Percentiles rank a stretch among this genome's conserved stretches.
Conservation (phyloP, 108 stramenopile species). For the Craspedostauros australis region DNA sequence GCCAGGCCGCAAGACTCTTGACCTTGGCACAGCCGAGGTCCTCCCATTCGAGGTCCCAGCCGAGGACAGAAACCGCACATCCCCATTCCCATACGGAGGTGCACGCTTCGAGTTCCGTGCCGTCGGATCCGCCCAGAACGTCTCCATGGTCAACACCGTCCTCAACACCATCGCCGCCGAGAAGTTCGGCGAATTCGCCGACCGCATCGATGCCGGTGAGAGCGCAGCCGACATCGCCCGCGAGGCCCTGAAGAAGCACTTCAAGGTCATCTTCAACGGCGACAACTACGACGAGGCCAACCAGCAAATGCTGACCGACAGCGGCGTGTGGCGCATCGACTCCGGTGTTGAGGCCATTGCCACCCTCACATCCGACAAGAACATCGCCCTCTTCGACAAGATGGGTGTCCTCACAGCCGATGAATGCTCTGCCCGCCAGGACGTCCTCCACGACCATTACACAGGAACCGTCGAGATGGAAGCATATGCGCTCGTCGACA, state of each 20-base stretch:
- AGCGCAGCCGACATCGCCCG: constrained; percentile 64
- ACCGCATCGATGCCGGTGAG: constrained; percentile 82
- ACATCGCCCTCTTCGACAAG: constrained; percentile 83
- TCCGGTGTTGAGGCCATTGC: constrained; percentile 91
- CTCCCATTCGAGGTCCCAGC: constrained; percentile 86
- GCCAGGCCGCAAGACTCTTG: constrained; percentile 67
- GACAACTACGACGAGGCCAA: constrained; percentile 82
- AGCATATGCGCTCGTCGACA: constrained; percentile 82
- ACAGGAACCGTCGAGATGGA: constrained; percentile 92
- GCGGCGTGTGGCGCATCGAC: constrained; percentile 91
- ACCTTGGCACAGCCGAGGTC: constrained; percentile 74
- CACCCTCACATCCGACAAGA: constrained; percentile 72
- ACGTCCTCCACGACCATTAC: constrained; percentile 89
- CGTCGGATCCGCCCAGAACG: constrained; percentile 92
- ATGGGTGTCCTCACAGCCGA: constrained; percentile 81
- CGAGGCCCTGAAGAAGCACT: constrained; percentile 75
- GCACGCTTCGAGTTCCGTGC: constrained; percentile 96
- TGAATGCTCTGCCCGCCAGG: constrained; percentile 84
- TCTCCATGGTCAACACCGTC: constrained; percentile 90
- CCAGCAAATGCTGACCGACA: constrained; percentile 81
- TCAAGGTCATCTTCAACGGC: constrained; percentile 93
- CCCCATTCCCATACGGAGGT: constrained; percentile 95
- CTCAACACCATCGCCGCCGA: constrained; percentile 90
- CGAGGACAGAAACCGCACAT: constrained; percentile 95
- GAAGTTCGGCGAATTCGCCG: constrained; percentile 86